phyloP scores from a whole-genome alignment of 495 filamentous ascomycete species.

The Mytilinidion resinicola region DNA sequence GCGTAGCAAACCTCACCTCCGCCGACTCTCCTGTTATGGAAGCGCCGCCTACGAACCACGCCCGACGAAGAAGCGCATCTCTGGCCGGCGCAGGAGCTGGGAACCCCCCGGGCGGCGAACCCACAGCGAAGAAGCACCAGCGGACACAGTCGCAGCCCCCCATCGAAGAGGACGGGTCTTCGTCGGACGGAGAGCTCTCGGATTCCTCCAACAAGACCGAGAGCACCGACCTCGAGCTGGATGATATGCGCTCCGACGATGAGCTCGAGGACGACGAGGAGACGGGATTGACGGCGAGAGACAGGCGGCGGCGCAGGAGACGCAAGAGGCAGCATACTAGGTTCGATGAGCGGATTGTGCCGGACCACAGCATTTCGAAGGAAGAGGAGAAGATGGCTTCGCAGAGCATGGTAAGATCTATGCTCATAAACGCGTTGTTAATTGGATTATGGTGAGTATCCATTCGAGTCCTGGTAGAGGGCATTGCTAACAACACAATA shows the following conservation, averaged over 20 bases:
- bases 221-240: slow-evolving; percentile 48
- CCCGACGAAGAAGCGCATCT: slow-evolving; percentile 22
- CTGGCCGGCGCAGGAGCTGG: slow-evolving; percentile 15
- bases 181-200: slow-evolving; percentile 20
- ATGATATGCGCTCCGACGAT: slow-evolving; percentile 57
- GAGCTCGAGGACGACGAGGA: slow-evolving; percentile 84
- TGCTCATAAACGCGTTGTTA: slow-evolving; percentile 64
- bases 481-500: slow-evolving; percentile 33
- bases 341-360: slow-evolving; percentile 66
- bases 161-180: slow-evolving; percentile 16
- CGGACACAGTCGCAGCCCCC: slow-evolving; percentile 13
- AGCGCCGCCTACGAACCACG: slow-evolving; percentile 15
- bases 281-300: slow-evolving; percentile 69
- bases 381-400: slow-evolving; percentile 66
- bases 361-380: slow-evolving; percentile 47
- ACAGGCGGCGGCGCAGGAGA: slow-evolving; percentile 58
- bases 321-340: slow-evolving; percentile 60
- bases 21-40: slow-evolving; percentile 23
- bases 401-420: slow-evolving; percentile 58
- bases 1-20: slow-evolving; percentile 17
- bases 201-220: slow-evolving; percentile 23
- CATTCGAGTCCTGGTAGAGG: no score
- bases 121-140: slow-evolving; percentile 10
- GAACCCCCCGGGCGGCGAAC: neutral
- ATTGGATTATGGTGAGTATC: slow-evolving; percentile 73